Base-by-base conservation (phyloP, 1,139 yeast genomes). In the Blastobotrys indianensis region DNA sequence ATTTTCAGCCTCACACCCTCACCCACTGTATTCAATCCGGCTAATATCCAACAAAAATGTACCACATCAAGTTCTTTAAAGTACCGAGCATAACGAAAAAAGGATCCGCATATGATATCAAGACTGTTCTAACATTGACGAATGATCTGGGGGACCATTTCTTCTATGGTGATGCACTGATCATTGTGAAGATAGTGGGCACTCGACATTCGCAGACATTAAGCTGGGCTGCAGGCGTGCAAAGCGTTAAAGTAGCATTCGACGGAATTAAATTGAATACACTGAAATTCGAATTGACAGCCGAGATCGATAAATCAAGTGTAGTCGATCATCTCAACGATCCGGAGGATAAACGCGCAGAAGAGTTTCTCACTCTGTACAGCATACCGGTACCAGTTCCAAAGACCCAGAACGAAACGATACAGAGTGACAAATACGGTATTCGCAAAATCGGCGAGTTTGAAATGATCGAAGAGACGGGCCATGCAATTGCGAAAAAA, bases 61-160 rank as follows among this genome's bases (percentile, higher is more conserved):
- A 59, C 46, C 62, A 59, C 41, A 39, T 59, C 17, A 45, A 60
- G 39, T 53, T 59, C 44, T 54, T 55, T 48, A 59, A 59, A 47
- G 49, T 53, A 2, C 63, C 63, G 6, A 45, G 49, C 20, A 29
- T 49, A 2, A 13, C 39, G 7, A 46, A 47, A 35, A 42, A 17
- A 9, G 42, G 34, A 8, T 39, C 48, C 4, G 48, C 37, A 10
- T 37, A 46, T 20, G 45, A 41, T 16, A 34, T 54, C 34, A 51
- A 51, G 34, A 43, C 56, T 2, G 64, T 61, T 3, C 39, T 60
- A 12, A 58, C 65, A 6, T 49, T 64, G 36, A 50, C 61, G n/a
- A 64, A 64, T 40, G 68, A 64, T 42, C 51, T 64, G 11, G 68
- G 68, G 1, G 68, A 64, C 37, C 44, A 44, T 35, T 58, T 53